phyloP scores from a whole-genome alignment of 495 filamentous ascomycete genomes.

The Apodospora peruviana region DNA sequence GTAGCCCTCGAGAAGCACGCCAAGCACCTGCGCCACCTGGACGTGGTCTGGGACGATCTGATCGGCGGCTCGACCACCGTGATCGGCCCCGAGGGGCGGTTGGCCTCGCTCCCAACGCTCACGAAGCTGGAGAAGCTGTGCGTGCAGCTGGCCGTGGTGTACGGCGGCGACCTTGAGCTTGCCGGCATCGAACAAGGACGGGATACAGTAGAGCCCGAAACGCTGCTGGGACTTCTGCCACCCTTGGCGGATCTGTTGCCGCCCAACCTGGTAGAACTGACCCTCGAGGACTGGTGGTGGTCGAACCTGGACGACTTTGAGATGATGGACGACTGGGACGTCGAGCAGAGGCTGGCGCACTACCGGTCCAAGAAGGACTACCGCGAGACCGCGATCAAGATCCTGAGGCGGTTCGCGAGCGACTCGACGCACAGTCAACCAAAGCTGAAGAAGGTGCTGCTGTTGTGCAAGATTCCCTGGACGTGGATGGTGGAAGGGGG shows the following conservation, averaged over 20 bases:
- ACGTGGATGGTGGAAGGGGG: conserved; percentile 13
- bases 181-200: too few species aligned
- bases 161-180: conserved; percentile 9
- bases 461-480: conserved; percentile 22
- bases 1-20: conserved; percentile 15
- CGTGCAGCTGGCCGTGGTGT: conserved; percentile 22
- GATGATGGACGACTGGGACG: conserved; percentile 13
- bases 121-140: conserved; percentile 17
- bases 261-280: conserved; percentile 24
- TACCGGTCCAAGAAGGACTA: conserved; percentile 17
- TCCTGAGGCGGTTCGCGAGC: conserved; percentile 16
- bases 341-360: conserved; percentile 12
- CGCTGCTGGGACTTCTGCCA: conserved; percentile 6
- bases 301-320: conserved; percentile 9
- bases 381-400: conserved; percentile 14
- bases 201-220: too few species aligned
- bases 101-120: conserved; percentile 17
- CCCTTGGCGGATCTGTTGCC: conserved; percentile 22
- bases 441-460: conserved; percentile 14
- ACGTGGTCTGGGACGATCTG: conserved; percentile 19
- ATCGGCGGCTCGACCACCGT: too few species aligned
- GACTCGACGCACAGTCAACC: conserved; percentile 6
- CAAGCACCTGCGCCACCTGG: conserved; percentile 22
- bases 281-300: conserved; percentile 32
- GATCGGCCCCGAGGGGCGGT: conserved; percentile 23